Conservation (phyloP, 2,329 filamentous ascomycete genomes). For the Neurospora crassa region DNA sequence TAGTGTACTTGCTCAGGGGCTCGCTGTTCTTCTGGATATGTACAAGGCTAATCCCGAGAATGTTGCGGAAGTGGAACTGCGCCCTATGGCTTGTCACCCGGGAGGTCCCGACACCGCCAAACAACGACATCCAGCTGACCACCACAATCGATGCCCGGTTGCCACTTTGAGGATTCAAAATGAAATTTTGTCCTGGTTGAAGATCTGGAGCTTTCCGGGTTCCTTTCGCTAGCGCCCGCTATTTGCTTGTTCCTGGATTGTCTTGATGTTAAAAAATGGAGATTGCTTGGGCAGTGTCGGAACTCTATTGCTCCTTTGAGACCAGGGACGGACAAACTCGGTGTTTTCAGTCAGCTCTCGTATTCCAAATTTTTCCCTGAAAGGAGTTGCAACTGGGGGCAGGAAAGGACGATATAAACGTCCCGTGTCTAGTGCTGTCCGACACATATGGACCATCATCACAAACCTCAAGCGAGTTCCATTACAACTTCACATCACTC, state of each 20-base stretch:
- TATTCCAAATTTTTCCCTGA: not conserved
- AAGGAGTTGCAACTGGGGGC: not conserved
- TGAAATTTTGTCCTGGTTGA: not conserved
- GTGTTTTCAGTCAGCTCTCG: not conserved
- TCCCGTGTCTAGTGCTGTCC: not conserved
- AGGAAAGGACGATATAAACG: not conserved
- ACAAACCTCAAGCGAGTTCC: not conserved
- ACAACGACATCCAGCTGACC: not conserved
- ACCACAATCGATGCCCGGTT: not conserved
- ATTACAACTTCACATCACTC: not conserved
- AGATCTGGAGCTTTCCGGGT: not conserved
- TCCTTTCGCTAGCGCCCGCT: not conserved
- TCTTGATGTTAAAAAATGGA: not conserved
- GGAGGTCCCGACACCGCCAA: not conserved
- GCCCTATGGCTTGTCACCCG: not conserved
- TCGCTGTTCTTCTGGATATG: not conserved
- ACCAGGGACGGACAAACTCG: not conserved
- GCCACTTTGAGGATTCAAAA: not conserved
- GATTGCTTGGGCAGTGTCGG: not conserved
- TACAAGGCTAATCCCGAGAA: not conserved
- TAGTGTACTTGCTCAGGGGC: not conserved
- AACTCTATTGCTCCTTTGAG: not conserved
- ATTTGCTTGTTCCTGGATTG: not conserved
- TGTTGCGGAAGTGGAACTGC: not conserved
- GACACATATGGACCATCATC: not conserved